These are phyloP conservation scores for Sphaerostilbella broomeana DNA, from an alignment of 2,329 filamentous ascomycete species.

Conservation along the genomic window DNA sequence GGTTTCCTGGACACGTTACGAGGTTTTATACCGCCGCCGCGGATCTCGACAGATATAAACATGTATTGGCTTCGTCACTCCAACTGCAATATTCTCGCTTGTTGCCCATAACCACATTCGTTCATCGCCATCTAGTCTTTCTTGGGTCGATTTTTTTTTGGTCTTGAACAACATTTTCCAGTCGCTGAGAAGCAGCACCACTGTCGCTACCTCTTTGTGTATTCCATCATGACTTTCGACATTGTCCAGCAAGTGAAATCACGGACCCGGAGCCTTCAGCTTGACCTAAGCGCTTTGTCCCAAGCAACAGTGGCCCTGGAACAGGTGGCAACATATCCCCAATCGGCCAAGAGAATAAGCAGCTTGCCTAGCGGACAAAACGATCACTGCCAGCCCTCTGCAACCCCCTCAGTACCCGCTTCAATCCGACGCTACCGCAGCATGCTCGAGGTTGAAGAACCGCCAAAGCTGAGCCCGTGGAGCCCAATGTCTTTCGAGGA, in stretches of 20 bases:
- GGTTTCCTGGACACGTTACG: constrained; percentile 16
- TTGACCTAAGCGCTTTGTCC: constrained; percentile 30
- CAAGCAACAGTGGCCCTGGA: constrained; percentile 15
- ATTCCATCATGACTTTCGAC: constrained; percentile 34
- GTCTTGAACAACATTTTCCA: constrained; percentile 22
- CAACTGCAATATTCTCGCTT: constrained; percentile 18
- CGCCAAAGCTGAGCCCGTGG: constrained; percentile 38
- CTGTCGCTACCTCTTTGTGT: constrained; percentile 24
- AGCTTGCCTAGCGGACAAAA: constrained; percentile 21
- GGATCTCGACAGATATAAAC: not conserved
- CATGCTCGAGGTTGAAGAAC: constrained; percentile 47
- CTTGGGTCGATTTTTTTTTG: constrained; percentile 35
- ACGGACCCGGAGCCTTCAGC: constrained; percentile 44
- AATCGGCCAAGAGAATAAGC: constrained; percentile 28
- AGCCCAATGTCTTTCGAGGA: constrained; percentile 42
- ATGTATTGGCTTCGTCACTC: constrained; percentile 14
- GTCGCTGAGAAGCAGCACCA: constrained; percentile 18
- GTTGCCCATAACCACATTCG: constrained; percentile 30
- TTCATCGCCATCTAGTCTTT: constrained; percentile 40
- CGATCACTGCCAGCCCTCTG: constrained; percentile 7
- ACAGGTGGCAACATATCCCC: constrained; percentile 13
- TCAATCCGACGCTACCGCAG: constrained; percentile 38
- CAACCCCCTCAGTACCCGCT: constrained; percentile 11
- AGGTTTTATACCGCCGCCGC: constrained; percentile 11
- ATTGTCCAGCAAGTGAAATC: constrained; percentile 37